Base-by-base conservation (phyloP, 1,284 basidiomycete species). In the Phellinidium pouzarii region DNA sequence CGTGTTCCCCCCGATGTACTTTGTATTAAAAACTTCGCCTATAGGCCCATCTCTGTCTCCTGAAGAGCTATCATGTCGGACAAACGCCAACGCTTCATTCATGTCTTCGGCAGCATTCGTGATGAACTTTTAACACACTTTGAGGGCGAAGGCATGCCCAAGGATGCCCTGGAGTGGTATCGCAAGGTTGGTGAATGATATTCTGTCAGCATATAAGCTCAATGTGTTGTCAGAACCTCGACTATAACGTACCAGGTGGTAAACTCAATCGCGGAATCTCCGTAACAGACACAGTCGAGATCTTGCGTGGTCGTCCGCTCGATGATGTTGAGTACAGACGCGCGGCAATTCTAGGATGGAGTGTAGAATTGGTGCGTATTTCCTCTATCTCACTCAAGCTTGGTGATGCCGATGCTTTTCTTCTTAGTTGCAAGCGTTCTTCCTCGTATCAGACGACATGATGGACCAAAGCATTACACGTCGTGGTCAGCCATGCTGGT, bases 401-500 rank as follows among this genome's bases (percentile, higher is more conserved):
- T 34, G 19, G 14, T 49, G 27, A 44, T 42, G 44, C 51, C 9
- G n/a, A 27, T 27, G 34, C 46, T 11, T 11, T 43, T 9, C 11
- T 9, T 40, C 12, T 14, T 65, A 95, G 91, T 80, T 98, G 12
- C 96, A 99, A 86, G 93, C 94, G 0, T 98, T 90, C 73, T 98
- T 98, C 82, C 82, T 99, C 52, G 94, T 99, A 52, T 84, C 93
- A 20, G 95, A 99, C 71, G 95, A 99, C 69, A 94, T 99, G 68
- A 99, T 98, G 94, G 96, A 99, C 68, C 70, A 79, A 22, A 91
- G 87, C 47, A 84, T 96, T 62, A 99, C 94, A 4, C 88, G 96
- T 38, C 85, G 95, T n/a, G 88, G 91, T n/a, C 94, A 98, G 67
- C 91, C 94, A 0, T 99, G 95, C 72, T 99, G 92, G 91, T 99